Evolutionary conservation across 2,329 filamentous ascomycete species (phyloP), one percentile per base, ranked within the genome.

Genomic region (Talaromyces pinophilus): DNA sequence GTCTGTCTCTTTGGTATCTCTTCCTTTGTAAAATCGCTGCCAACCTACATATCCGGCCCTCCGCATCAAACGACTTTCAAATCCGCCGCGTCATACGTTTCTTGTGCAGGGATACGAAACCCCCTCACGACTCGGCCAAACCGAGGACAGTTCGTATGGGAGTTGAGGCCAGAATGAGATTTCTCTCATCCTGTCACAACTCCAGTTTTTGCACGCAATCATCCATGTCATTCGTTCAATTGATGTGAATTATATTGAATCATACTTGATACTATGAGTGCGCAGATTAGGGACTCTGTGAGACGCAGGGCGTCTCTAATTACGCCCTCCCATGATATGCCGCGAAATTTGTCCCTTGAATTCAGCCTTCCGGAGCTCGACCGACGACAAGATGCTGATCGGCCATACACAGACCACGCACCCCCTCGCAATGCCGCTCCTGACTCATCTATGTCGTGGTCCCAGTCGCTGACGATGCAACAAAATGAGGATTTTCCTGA

Each of bases 231-330:
- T 30, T 40, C 33, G 28, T 25, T 19, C n/a, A 42, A 63, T 63
- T 40, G 61, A 57, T 38, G n/a, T 57, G n/a, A 57, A 22, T 33
- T 13, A 40, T 17, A 44, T 7, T 40, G 13, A 60, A 60, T 60
- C 57, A 19, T 10, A 60, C 15, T 17, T 19, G 40, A 33, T 60
- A 60, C 57, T 13, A 60, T 60, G 57, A 33, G 25, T 22, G 11
- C 60, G n/a, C 61, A 59, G 44, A 63, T 46, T 38, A 59, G 65
- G 54, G 54, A 67, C 46, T 57, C 54, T 8, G 30, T 67, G 50
- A 67, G 65, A 60, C 65, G 62, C 60, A 57, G 65, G 52, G 40
- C 35, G 52, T 67, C 65, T 63, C 60, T 63, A n/a, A 63, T 50
- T 30, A 25, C 46, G 25, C 30, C 65, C 13, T 52, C 65, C 44